These are phyloP conservation scores for Verticillium nonalfalfae DNA, from an alignment of 2,329 filamentous ascomycete genomes.

Conservation along the genomic window DNA sequence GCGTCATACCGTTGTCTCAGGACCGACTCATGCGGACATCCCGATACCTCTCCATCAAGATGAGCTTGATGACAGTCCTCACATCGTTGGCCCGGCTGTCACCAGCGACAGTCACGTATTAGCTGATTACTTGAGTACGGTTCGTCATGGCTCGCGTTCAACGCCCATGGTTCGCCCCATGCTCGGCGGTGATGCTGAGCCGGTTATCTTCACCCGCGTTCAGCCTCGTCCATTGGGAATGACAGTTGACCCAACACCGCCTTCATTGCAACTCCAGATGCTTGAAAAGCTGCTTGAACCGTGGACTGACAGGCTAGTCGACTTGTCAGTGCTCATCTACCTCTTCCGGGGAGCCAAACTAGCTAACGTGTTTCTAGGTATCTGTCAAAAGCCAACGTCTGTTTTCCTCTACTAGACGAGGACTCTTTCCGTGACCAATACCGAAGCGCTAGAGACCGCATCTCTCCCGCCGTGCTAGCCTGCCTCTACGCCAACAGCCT, in stretches of 20 bases:
- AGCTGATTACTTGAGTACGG: constrained; percentile 45
- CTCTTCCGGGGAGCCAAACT: no score
- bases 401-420: constrained; percentile 56
- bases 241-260: constrained; percentile 25
- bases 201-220: constrained; percentile 40
- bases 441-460: constrained; percentile 33
- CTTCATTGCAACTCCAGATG: constrained; percentile 43
- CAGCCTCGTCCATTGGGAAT: constrained; percentile 38
- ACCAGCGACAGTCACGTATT: constrained; percentile 55
- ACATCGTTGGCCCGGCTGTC: constrained; percentile 54
- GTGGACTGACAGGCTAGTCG: constrained; percentile 41
- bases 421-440: constrained; percentile 43
- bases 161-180: constrained; percentile 19
- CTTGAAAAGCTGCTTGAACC: constrained; percentile 55
- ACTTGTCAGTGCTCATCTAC: constrained; percentile 26
- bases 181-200: constrained; percentile 13
- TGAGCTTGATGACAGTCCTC: constrained; percentile 35
- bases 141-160: constrained; percentile 13
- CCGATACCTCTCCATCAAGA: constrained; percentile 21
- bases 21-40: constrained; percentile 13
- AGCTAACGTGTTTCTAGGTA: constrained; percentile 29
- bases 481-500: constrained; percentile 52
- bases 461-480: constrained; percentile 50
- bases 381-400: constrained; percentile 48
- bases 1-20: not conserved